Percentiles rank a stretch among this genome's conserved stretches.
Evolutionary conservation across 495 filamentous ascomycete species (phyloP).

Genomic region (Hyaloscypha variabilis): DNA sequence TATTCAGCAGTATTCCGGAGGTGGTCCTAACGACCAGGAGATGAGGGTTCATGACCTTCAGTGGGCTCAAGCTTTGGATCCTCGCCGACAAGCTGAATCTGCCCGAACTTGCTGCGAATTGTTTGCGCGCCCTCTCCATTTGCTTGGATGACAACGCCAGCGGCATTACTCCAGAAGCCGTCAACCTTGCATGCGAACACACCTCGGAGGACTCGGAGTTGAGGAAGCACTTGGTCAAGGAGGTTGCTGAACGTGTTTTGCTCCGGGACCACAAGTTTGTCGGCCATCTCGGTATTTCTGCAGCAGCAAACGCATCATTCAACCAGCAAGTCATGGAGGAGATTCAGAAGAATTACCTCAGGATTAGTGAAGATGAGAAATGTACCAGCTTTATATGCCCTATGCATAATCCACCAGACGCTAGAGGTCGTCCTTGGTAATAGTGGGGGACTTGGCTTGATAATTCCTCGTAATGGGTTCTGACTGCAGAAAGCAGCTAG

Average conservation of each 20-base stretch:
- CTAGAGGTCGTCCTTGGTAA: too few relatives aligned
- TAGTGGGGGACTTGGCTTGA: too few relatives aligned
- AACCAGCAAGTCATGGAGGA: neutral
- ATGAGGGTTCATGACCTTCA: constrained; percentile 5
- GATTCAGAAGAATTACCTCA: neutral
- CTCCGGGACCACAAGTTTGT: too few relatives aligned
- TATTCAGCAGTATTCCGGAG: too few relatives aligned
- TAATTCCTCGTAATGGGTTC: too few relatives aligned
- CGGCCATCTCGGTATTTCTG: neutral
- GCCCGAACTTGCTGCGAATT: neutral
- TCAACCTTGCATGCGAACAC: neutral
- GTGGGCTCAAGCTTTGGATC: constrained; percentile 9
- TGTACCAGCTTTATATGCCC: neutral
- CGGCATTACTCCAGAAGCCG: neutral
- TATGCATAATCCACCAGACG: too few relatives aligned
- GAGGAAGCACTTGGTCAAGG: too few relatives aligned
- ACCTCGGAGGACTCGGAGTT: neutral
- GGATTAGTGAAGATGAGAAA: neutral
- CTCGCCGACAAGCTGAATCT: constrained; percentile 2
- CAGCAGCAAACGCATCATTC: neutral
- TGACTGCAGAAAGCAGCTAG: too few relatives aligned
- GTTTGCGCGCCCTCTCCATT: neutral
- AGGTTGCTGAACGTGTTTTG: too few relatives aligned
- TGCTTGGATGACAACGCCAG: neutral
- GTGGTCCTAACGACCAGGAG: too few relatives aligned